Conservation (phyloP, 1,284 basidiomycete genomes). For the Pseudozyma flocculosa region DNA sequence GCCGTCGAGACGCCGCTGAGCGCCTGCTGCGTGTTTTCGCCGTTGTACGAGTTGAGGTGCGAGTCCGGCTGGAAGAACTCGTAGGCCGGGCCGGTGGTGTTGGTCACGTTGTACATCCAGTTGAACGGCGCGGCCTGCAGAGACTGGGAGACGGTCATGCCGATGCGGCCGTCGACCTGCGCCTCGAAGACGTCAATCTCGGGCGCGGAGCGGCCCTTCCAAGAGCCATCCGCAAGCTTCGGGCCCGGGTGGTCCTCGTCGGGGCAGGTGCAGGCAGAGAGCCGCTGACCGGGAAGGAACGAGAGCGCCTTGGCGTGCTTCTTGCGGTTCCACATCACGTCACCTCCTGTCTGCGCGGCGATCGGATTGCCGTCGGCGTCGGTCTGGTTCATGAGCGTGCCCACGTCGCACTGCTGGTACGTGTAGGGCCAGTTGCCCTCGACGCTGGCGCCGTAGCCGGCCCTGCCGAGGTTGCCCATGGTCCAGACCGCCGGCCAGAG, state of each 20-base stretch:
- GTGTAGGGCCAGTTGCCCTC: conserved; percentile 73
- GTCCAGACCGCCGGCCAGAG: conserved; percentile 70
- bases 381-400: conserved; percentile 51
- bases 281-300: conserved; percentile 74
- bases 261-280: conserved; percentile 69
- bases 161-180: conserved; percentile 55
- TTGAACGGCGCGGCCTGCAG: conserved; percentile 73
- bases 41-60: conserved; percentile 65
- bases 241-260: conserved; percentile 82
- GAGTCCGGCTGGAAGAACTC: conserved; percentile 29
- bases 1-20: conserved; percentile 42
- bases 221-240: conserved; percentile 67
- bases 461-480: conserved; percentile 71
- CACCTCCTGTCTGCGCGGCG: conserved; percentile 29
- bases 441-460: conserved; percentile 55
- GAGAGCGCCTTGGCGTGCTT: conserved; percentile 55
- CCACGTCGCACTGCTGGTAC: conserved; percentile 47
- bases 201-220: conserved; percentile 68
- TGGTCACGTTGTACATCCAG: conserved; percentile 50
- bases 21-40: conserved; percentile 75
- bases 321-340: conserved; percentile 50
- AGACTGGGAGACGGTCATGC: conserved; percentile 72
- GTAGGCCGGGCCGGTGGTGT: conserved; percentile 45
- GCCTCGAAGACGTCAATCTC: conserved; percentile 72
- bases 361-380: conserved; percentile 27